Evolutionary conservation across 805 yeast species (phyloP), one percentile per base, ranked within the genome.

Genomic region (Metschnikowia proteae): DNA sequence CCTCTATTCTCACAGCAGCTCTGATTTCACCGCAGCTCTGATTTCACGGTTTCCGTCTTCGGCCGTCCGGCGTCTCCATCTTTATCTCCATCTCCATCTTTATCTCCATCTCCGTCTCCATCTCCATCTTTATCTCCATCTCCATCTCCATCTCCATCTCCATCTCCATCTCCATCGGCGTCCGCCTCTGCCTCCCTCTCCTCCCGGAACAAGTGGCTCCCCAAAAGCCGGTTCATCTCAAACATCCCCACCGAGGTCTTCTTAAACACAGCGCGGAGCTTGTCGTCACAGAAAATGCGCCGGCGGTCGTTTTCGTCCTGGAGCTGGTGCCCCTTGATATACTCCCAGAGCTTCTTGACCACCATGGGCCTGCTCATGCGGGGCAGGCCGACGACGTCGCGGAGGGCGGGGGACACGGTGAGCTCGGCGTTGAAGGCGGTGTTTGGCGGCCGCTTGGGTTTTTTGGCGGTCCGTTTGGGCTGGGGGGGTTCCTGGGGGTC

Each of bases 261-360:
- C 27, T 88, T 89, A 64, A 86, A 86, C 0, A 87, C 58, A 2
- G 73, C 74, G 46, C 65, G 66, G 67, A 86, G 63, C 48, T 66
- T 73, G 0, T 74, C 85, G 57, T 84, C 89, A 59, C 88, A 84
- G 3, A 79, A 13, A 5, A 88, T 82, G 48, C 80, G 81, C 46
- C 92, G 71, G 53, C 76, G 75, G 63, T 88, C 87, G 1, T 69
- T 58, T 1, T 90, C 86, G 53, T 85, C 80, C 61, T 87, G 95
- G 29, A 88, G 64, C 28, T 78, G 63, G 50, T 84, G 61, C 8
- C 63, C 77, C 57, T 82, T 83, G 48, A 88, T 85, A 63, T 88
- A 80, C 10, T 72, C 76, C 95, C 95, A 87, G 4, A 86, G 62
- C 40, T 65, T 65, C 52, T 84, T 84, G 7, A 86, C 90, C 13